A percentile compares a stretch with the other conserved stretches of the same genome.
These are phyloP conservation scores for Bipolaris gigantea DNA, from an alignment of 2,329 filamentous ascomycete genomes.

Conservation along the genomic window DNA sequence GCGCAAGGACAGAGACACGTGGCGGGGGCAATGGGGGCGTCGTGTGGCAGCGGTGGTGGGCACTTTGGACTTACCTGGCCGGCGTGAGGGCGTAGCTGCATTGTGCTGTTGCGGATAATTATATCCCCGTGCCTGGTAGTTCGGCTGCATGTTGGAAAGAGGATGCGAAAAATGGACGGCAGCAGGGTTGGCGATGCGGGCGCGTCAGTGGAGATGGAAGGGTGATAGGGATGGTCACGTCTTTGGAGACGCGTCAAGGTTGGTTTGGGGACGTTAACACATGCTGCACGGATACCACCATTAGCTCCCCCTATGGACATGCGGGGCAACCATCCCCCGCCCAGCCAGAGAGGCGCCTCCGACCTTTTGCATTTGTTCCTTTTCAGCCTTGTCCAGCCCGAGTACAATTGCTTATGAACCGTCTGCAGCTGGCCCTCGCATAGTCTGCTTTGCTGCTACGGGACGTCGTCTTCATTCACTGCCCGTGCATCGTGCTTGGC, in stretches of 20 bases:
- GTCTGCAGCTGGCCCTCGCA: neutral
- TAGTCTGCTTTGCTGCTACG: constrained; percentile 4
- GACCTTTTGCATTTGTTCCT: neutral
- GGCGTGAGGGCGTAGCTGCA: constrained; percentile 41
- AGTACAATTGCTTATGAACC: neutral
- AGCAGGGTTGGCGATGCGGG: constrained; percentile 34
- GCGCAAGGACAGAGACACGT: constrained; percentile 7
- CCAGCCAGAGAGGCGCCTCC: constrained; percentile 10
- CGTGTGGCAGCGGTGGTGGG: constrained; percentile 13
- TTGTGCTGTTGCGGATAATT: constrained; percentile 45
- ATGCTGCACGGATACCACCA: constrained; percentile 29
- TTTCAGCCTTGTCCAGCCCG: constrained; percentile 4
- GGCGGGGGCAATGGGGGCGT: constrained; percentile 18
- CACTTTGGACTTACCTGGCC: constrained; percentile 46
- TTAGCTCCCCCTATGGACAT: constrained; percentile 22
- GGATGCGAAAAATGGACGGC: constrained; percentile 25
- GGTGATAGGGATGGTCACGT: constrained; percentile 23
- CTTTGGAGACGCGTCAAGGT: constrained; percentile 31
- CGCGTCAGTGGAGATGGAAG: constrained; percentile 23
- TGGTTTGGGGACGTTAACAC: constrained; percentile 10
- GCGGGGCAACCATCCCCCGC: constrained; percentile 29
- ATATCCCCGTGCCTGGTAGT: constrained; percentile 49
- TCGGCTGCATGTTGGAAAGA: constrained; percentile 47
- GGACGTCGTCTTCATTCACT: constrained; percentile 13
- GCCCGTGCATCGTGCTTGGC: constrained; percentile 14